phyloP scores from a whole-genome alignment of 1,139 yeast species.

The Scheffersomyces parashehatae region DNA sequence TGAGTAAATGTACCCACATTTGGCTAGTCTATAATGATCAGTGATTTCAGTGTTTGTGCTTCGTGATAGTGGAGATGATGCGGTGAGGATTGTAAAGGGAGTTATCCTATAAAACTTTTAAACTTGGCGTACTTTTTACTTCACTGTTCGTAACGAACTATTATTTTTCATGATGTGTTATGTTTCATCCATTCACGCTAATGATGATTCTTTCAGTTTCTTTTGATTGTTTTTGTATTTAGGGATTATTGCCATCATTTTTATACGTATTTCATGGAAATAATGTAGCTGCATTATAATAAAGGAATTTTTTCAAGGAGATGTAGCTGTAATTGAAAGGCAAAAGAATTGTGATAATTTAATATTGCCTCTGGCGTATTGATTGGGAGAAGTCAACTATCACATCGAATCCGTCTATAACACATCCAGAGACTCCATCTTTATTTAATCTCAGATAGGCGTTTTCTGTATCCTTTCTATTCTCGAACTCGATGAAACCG shows the following conservation, averaged over 20 bases:
- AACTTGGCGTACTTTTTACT: too few relatives aligned
- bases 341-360: too few relatives aligned
- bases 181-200: background rate
- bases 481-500: constrained; percentile 61
- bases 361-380: constrained; percentile 22
- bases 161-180: background rate
- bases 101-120: too few relatives aligned
- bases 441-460: constrained; percentile 60
- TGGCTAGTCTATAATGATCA: too few relatives aligned
- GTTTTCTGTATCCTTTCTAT: constrained; percentile 50
- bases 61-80: too few relatives aligned
- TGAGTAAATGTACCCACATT: constrained; percentile 21
- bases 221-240: background rate
- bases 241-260: constrained; percentile 1
- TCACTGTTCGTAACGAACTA: too few relatives aligned
- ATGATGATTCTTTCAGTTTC: background rate
- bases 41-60: too few relatives aligned
- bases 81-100: too few relatives aligned
- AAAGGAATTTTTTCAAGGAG: too few relatives aligned
- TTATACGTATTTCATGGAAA: too few relatives aligned
- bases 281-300: too few relatives aligned
- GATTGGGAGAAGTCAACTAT: constrained; percentile 73
- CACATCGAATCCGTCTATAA: constrained; percentile 64
- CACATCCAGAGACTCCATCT: constrained; percentile 32
- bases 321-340: too few relatives aligned